Base-by-base conservation (phyloP, 1,284 basidiomycete species). In the Fomitiporia mediterranea region DNA sequence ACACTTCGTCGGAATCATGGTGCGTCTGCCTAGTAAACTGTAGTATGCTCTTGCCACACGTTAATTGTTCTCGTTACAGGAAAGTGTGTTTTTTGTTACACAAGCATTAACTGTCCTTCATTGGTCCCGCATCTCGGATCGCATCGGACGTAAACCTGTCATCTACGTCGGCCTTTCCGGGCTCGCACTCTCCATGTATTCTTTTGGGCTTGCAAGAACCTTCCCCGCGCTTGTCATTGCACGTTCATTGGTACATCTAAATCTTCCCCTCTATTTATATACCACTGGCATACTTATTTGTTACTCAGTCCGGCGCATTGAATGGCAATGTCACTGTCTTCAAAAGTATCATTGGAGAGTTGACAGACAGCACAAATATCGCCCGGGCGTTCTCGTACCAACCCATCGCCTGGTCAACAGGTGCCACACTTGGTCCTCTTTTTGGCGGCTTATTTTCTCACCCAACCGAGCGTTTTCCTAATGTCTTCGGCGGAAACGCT, bases 311-410 rank as follows among this genome's bases (percentile, higher is more conserved):
- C 13, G 74, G 73, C n/a, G 72, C 69, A 25, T 59, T 74, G 7
- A 66, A 66, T 48, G 67, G 66, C 4, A 67, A 67, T 39, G 60
- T 65, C 21, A 66, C 59, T 19, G 62, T 67, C 17, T 56, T 65
- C 38, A 65, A 66, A 55, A 59, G 59, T 9, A 53, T 63, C 13
- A 57, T 67, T 3, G 63, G 64, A 5, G 72, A 73, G 51, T 63
- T 74, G 11, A 71, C 71, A 6, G 71, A 74, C 53, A 38, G 65
- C 11, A 72, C 68, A 8, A 74, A 75, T 56, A 57, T 63, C 39
- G 64, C 66, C 2, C 57, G 62, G n/a, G 64, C 61, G 19, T 64
- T 65, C 37, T 59, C 64, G 25, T 59, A 58, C 23, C 52, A 67
- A 34, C 59, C 61, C 11, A 52, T 64, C 9, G 52, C 59, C 25